phyloP scores from a whole-genome alignment of 2,329 filamentous ascomycete species.

The Hawksworthiomyces lignivorus region DNA sequence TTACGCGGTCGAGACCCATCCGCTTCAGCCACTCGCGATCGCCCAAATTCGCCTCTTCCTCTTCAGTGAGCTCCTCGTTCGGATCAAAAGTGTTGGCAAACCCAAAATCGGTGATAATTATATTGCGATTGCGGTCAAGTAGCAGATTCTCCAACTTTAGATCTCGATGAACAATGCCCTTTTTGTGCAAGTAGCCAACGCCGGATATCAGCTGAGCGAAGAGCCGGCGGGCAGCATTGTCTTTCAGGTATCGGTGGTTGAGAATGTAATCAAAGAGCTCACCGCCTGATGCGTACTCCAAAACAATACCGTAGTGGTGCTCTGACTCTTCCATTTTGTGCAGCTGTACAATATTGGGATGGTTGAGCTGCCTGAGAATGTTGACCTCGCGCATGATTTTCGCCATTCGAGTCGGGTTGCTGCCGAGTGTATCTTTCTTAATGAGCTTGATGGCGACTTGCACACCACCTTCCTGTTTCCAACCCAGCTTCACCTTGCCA shows the following conservation, averaged over 20 bases:
- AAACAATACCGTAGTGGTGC: conserved; percentile 92
- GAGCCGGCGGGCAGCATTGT: conserved; percentile 78
- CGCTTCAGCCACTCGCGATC: conserved; percentile 86
- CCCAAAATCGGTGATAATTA: conserved; percentile 98
- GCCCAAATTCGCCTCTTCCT: conserved; percentile 78
- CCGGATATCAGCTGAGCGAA: conserved; percentile 96
- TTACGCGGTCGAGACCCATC: conserved; percentile 73
- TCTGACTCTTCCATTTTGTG: conserved; percentile 99
- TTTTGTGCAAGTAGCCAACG: conserved; percentile 95
- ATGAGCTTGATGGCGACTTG: conserved; percentile 97
- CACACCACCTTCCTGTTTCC: conserved; percentile 91
- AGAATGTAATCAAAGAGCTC: conserved; percentile 98
- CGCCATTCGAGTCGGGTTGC: conserved; percentile 79
- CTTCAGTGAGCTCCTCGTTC: conserved; percentile 76
- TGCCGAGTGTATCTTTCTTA: conserved; percentile 79
- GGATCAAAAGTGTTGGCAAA: conserved; percentile 98
- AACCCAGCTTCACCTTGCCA: conserved; percentile 96
- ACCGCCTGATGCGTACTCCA: conserved; percentile 95
- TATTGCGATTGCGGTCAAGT: conserved; percentile 92
- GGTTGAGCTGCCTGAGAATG: conserved; percentile 76
- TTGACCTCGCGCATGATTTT: conserved; percentile 98
- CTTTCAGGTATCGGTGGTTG: conserved; percentile 93
- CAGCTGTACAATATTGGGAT: conserved; percentile 92
- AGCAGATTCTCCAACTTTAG: conserved; percentile 93
- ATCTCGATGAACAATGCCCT: conserved; percentile 95